Evolutionary conservation across 2,329 filamentous ascomycete genomes (phyloP).

Genomic region (Fusarium metavorans): DNA sequence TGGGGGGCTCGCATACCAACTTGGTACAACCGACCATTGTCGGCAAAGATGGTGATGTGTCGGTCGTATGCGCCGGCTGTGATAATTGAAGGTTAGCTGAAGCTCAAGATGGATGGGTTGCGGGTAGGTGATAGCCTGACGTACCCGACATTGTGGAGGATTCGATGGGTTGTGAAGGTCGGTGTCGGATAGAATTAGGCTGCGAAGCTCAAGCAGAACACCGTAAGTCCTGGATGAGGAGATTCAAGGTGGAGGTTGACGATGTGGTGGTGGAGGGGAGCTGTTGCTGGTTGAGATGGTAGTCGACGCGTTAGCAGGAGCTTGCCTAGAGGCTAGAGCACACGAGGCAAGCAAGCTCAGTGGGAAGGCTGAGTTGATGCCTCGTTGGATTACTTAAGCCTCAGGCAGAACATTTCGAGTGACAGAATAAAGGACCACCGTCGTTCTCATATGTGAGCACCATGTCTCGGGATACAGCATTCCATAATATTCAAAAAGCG

Average conservation of each 20-base stretch:
- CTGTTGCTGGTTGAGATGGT: constrained; percentile 44
- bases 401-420: constrained; percentile 48
- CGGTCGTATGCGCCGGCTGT: constrained; percentile 86
- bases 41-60: constrained; percentile 99
- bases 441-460: not conserved
- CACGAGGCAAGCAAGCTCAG: constrained; percentile 48
- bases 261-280: constrained; percentile 38
- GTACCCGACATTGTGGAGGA: constrained; percentile 65
- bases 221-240: constrained; percentile 11
- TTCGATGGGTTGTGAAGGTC: constrained; percentile 29
- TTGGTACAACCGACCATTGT: constrained; percentile 98
- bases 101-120: constrained; percentile 14
- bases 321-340: constrained; percentile 57
- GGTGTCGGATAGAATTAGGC: constrained; percentile 10
- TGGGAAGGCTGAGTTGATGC: constrained; percentile 51
- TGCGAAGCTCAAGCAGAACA: constrained; percentile 29
- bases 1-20: constrained; percentile 76
- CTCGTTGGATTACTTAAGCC: constrained; percentile 44
- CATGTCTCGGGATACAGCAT: not conserved
- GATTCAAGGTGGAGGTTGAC: constrained; percentile 13
- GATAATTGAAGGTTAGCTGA: constrained; percentile 45
- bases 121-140: constrained; percentile 42
- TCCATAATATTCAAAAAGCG: not conserved
- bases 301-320: constrained; percentile 60
- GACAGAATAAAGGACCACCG: not conserved